Conservation (phyloP, 768 basidiomycete species). For the Auricularia heimuer region DNA sequence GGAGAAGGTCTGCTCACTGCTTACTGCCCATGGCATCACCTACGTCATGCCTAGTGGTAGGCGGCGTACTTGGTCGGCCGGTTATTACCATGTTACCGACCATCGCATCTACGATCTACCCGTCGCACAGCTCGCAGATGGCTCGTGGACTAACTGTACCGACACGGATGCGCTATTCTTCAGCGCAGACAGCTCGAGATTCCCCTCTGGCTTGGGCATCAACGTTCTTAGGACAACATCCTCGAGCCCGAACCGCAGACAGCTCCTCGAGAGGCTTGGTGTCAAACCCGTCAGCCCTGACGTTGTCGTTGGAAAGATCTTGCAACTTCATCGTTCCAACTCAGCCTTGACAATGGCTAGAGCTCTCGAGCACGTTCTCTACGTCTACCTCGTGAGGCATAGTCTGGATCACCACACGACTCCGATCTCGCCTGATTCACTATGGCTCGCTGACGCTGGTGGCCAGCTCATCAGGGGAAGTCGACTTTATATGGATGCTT, state of each 20-base stretch:
- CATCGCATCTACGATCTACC: not conserved
- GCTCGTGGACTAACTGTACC: not conserved
- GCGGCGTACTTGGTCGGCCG: not conserved
- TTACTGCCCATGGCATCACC: not conserved
- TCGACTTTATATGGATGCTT: not conserved
- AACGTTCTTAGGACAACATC: not conserved
- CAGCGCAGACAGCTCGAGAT: not conserved
- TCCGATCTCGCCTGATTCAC: not conserved
- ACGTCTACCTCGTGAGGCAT: not conserved
- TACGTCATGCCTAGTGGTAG: not conserved
- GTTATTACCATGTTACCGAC: not conserved
- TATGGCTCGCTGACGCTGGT: not conserved
- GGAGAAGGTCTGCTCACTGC: not conserved
- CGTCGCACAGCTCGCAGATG: not conserved
- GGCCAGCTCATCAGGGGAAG: not conserved
- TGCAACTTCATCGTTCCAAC: not conserved
- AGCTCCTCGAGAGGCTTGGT: not conserved
- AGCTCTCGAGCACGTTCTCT: not conserved
- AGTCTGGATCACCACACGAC: not conserved
- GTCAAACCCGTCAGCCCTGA: not conserved
- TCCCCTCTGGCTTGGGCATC: not conserved
- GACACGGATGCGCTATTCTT: not conserved
- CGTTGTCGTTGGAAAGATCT: not conserved
- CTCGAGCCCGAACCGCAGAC: not conserved
- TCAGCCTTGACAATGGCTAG: not conserved